Evolutionary conservation across 140 eudicot genomes (phyloP).

Genomic region (Erigeron philadelphicus): DNA sequence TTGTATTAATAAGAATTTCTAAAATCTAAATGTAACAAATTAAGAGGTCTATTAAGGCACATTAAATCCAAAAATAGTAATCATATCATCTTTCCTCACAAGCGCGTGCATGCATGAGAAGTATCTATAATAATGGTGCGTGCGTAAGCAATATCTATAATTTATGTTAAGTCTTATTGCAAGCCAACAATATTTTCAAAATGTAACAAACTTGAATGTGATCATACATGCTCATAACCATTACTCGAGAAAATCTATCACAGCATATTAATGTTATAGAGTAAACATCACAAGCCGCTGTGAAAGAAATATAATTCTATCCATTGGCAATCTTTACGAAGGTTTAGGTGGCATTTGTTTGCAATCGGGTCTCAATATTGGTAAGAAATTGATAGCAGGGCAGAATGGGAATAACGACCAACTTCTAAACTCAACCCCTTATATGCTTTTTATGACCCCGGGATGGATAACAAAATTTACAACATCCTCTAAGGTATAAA

Average conservation of each 20-base stretch:
- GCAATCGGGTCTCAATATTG: not conserved
- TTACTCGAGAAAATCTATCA: not conserved
- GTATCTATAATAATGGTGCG: not conserved
- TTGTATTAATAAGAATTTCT: not conserved
- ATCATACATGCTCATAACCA: constrained; percentile 11
- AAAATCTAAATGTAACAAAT: not conserved
- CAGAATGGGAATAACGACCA: constrained; percentile 1
- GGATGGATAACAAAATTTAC: constrained; percentile 5
- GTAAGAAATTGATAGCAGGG: not conserved
- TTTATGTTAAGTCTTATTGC: constrained; percentile 3
- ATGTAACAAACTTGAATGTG: not conserved
- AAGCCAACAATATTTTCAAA: constrained; percentile 1
- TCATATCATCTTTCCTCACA: constrained; percentile 6
- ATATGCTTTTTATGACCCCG: not conserved
- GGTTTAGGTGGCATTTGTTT: constrained; percentile 21
- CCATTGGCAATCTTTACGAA: constrained; percentile 4
- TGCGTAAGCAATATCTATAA: constrained; percentile 4
- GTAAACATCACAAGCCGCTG: constrained; percentile 13
- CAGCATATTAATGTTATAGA: not conserved
- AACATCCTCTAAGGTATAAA: constrained; percentile 10
- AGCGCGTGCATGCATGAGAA: constrained; percentile 1
- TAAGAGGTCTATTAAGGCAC: not conserved
- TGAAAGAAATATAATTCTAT: not conserved
- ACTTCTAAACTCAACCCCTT: constrained; percentile 12
- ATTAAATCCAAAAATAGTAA: not conserved